These are phyloP conservation scores for Globisporangium nodosum DNA, from an alignment of 352 stramenopile genomes.

Conservation along the genomic window DNA sequence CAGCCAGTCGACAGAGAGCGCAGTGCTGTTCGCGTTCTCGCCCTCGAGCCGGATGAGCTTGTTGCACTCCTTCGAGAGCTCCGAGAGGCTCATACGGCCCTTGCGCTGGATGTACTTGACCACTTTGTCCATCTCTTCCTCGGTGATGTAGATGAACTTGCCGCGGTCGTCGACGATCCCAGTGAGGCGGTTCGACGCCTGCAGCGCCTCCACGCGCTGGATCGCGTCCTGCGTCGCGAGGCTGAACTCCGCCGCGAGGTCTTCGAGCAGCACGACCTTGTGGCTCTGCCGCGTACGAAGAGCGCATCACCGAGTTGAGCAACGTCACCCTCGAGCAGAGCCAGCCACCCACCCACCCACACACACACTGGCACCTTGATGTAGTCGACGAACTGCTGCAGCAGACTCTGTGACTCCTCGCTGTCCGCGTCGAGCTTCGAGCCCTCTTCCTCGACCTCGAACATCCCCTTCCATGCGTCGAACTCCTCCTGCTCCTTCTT, in stretches of 20 bases:
- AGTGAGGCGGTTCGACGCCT: conserved; percentile 48
- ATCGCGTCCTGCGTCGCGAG: conserved; percentile 65
- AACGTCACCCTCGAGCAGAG: background rate
- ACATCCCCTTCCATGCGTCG: conserved; percentile 73
- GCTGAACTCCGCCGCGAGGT: conserved; percentile 61
- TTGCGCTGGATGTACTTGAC: conserved; percentile 64
- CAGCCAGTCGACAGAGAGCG: conserved; percentile 26
- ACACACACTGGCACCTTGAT: conserved; percentile 30
- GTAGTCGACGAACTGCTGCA: conserved; percentile 73
- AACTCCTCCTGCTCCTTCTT: conserved; percentile 71
- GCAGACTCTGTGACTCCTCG: conserved; percentile 51
- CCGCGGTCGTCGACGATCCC: conserved; percentile 74
- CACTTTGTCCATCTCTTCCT: conserved; percentile 74
- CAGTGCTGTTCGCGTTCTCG: conserved; percentile 19
- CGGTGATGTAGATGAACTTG: conserved; percentile 81
- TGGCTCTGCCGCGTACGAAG: conserved; percentile 20
- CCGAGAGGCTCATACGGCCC: conserved; percentile 49
- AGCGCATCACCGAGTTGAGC: too few relatives aligned
- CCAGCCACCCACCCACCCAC: background rate
- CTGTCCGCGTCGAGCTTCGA: conserved; percentile 44
- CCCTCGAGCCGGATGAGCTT: conserved; percentile 64
- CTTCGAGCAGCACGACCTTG: conserved; percentile 76
- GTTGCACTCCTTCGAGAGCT: conserved; percentile 76
- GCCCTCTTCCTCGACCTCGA: conserved; percentile 63
- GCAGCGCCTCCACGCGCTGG: conserved; percentile 50